Evolutionary conservation across 495 filamentous ascomycete species (phyloP).

Genomic region (Staphylotrichum longicolle): DNA sequence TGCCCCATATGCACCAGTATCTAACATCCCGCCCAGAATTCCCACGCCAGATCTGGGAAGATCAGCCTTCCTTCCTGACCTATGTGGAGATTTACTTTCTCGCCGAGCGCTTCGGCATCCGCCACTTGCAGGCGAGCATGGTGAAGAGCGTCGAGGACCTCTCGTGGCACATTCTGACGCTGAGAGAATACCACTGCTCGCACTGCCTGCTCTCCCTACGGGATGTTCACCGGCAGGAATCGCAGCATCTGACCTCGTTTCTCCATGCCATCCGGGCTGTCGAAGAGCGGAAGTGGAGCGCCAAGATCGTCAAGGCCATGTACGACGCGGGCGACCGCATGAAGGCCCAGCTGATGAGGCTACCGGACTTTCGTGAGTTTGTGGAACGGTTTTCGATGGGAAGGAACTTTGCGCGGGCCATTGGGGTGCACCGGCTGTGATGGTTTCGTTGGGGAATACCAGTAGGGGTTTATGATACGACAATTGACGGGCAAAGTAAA

Average conservation of each 20-base stretch:
- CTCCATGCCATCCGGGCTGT: slow-evolving; percentile 6
- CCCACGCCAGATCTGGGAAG: slow-evolving; percentile 1
- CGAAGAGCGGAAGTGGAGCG: slow-evolving; percentile 13
- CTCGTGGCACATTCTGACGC: not conserved
- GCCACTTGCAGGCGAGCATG: not conserved
- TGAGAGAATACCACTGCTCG: not conserved
- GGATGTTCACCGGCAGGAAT: not conserved
- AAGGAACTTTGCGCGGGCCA: slow-evolving; percentile 5
- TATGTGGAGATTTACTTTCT: slow-evolving; percentile 5
- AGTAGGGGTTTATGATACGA: too few relatives aligned
- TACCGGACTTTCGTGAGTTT: slow-evolving; percentile 1
- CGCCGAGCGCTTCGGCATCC: slow-evolving; percentile 8
- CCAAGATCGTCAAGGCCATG: slow-evolving; percentile 14
- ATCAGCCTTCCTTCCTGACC: slow-evolving; percentile 10
- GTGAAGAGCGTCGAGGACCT: slow-evolving; percentile 3
- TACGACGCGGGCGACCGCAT: slow-evolving; percentile 15
- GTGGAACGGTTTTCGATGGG: slow-evolving; percentile 1
- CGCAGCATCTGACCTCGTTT: slow-evolving; percentile 9
- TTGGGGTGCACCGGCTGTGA: slow-evolving; percentile 1
- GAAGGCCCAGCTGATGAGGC: not conserved
- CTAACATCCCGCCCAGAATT: not conserved
- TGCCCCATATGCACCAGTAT: too few relatives aligned
- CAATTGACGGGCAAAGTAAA: too few relatives aligned
- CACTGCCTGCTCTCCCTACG: not conserved
- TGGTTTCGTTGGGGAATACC: not conserved